Evolutionary conservation across 495 filamentous ascomycete species (phyloP).

Genomic region (Durotheca rogersii): DNA sequence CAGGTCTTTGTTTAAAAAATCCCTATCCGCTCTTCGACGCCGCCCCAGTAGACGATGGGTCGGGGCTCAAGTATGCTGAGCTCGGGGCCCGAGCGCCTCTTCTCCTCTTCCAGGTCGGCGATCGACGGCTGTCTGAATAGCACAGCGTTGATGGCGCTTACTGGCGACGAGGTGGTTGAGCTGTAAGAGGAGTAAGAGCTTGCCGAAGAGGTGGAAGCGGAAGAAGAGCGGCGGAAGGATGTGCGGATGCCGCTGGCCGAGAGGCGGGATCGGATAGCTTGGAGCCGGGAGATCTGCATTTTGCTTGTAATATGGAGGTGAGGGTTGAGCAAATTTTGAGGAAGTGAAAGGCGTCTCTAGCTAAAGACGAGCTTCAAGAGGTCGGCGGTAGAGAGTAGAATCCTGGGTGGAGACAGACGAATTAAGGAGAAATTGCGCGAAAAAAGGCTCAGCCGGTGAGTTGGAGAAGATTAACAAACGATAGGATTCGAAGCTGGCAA

Average conservation of each 20-base stretch:
- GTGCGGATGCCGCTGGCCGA: conserved; percentile 48
- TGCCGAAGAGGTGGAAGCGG: conserved; percentile 43
- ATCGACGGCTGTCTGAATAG: conserved; percentile 50
- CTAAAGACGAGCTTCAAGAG: no score
- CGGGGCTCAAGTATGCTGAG: conserved; percentile 55
- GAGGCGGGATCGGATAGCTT: conserved; percentile 50
- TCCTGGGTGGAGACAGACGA: not conserved
- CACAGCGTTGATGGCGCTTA: conserved; percentile 53
- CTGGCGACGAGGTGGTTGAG: conserved; percentile 44
- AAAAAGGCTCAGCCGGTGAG: conserved; percentile 42
- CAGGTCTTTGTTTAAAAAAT: no score
- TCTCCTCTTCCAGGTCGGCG: conserved; percentile 49
- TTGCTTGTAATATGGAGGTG: conserved; percentile 15
- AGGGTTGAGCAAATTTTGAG: conserved; percentile 1
- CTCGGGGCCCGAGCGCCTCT: conserved; percentile 45
- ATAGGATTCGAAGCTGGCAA: conserved; percentile 28
- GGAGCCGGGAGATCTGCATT: conserved; percentile 53
- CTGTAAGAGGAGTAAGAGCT: conserved; percentile 43
- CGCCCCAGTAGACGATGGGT: conserved; percentile 56
- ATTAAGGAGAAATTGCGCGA: conserved; percentile 9
- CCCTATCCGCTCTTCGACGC: conserved; percentile 55
- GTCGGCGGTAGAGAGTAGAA: no score
- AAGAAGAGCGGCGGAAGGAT: conserved; percentile 50
- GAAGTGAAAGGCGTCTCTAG: no score
- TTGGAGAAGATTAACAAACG: conserved; percentile 31